Evolutionary conservation across 352 stramenopile species (phyloP), one percentile per base, ranked within the genome.

Genomic region (Phytophthora citrophthora): DNA sequence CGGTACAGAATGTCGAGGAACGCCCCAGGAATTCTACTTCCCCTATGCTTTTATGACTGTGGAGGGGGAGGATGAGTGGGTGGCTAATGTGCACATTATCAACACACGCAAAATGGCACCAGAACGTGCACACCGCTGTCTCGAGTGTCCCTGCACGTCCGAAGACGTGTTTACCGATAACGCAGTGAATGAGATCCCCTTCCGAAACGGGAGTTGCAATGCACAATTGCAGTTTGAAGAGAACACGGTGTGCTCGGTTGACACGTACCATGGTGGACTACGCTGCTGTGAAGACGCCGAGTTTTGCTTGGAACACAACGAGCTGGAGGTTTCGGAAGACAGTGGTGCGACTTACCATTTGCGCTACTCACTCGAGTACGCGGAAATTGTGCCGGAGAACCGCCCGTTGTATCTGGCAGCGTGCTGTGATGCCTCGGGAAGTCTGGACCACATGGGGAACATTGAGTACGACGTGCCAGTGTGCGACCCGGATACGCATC

Each of bases 31-130:
- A 66, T 93, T 93, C 45, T 74, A 86, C 61, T 88, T 85, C 51
- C 86, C 86, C 23, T 94, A 91, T 56, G 86, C 81, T 27, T 94
- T 93, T 67, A 76, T 91, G 64, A 94, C 86, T 36, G 74, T 91
- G 8, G 76, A 80, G 8, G 83, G 81, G 11, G 83, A 94, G 50
- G 80, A 93, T 61, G 86, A 93, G 56, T 94, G 83, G 86, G 45
- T 90, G 26, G 81, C 84, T 9, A 94, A 93, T 64, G 81, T 93
- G 13, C 86, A 94, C 64, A 73, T 94, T 31, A 89, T 94, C 71
- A 93, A 94, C 76, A 94, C 83, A 27, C 81, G 86, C 45, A 63
- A 83, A 44, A 73, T 94, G 70, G 9, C 59, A 18, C 36, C 49
- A 7, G 55, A 68, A 24, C 62, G 66, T 24, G 82, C 83, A 24